Conservation (phyloP, 1,139 yeast genomes). For the Kluyveromyces sp. region DNA sequence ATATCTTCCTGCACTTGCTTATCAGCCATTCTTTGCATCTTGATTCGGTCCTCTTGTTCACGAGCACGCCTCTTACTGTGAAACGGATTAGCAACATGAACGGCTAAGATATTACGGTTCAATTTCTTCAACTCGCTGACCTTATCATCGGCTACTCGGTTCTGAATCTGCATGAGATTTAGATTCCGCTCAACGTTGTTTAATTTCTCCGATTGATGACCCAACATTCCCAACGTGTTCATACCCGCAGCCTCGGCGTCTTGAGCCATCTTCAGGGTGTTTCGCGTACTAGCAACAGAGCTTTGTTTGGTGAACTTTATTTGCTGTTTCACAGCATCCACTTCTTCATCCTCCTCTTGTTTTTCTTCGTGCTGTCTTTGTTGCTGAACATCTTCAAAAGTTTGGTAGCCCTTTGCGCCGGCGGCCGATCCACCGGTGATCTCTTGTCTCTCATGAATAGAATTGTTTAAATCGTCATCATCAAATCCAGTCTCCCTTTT, state of each 20-base stretch:
- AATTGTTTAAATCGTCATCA: constrained; percentile 25
- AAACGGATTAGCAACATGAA: constrained; percentile 80
- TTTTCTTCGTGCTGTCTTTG: constrained; percentile 44
- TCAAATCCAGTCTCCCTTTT: constrained; percentile 8
- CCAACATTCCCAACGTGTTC: constrained; percentile 85
- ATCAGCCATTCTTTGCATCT: constrained; percentile 59
- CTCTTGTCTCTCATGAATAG: constrained; percentile 17
- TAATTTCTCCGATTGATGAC: constrained; percentile 82
- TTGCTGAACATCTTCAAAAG: constrained; percentile 31
- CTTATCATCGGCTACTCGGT: constrained; percentile 74
- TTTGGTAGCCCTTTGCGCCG: constrained; percentile 22
- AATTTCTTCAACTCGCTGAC: constrained; percentile 73
- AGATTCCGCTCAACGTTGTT: constrained; percentile 74
- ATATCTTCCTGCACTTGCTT: constrained; percentile 40
- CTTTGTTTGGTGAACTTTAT: constrained; percentile 82
- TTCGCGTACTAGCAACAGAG: constrained; percentile 77
- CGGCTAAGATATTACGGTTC: constrained; percentile 77
- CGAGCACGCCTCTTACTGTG: constrained; percentile 71
- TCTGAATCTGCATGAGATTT: constrained; percentile 73
- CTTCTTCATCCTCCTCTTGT: constrained; percentile 76
- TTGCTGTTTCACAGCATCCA: constrained; percentile 80
- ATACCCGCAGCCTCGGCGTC: constrained; percentile 90
- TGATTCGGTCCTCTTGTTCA: constrained; percentile 67
- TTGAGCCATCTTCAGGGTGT: constrained; percentile 79
- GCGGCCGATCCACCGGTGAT: neutral